A percentile compares a stretch with the other conserved stretches of the same genome.
These are phyloP conservation scores for Leccinum longicurvipes DNA, from an alignment of 768 basidiomycete genomes.

Conservation along the genomic window DNA sequence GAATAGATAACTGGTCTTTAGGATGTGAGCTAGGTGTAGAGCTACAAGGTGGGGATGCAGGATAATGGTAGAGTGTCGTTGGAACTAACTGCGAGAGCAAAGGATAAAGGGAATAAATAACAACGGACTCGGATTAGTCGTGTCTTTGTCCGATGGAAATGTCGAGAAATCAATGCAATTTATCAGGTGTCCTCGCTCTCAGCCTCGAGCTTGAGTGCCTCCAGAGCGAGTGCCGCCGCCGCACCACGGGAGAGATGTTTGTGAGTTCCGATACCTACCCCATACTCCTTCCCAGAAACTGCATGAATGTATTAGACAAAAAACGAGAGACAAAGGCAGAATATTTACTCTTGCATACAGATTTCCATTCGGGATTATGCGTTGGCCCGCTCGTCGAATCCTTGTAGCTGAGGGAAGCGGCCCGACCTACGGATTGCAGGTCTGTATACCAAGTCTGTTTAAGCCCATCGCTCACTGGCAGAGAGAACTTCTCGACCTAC, in stretches of 20 bases:
- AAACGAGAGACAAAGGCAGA: constrained; percentile 5
- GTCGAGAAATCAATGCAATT: neutral
- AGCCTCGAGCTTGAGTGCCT: constrained; percentile 30
- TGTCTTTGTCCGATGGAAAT: neutral
- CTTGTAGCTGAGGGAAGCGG: constrained; percentile 52
- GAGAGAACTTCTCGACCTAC: constrained; percentile 24
- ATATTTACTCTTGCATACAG: constrained; percentile 53
- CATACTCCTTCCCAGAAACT: constrained; percentile 53
- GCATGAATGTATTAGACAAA: constrained; percentile 12
- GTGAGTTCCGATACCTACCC: constrained; percentile 45
- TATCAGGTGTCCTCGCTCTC: constrained; percentile 16
- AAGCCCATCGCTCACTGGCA: neutral
- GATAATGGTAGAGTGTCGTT: neutral
- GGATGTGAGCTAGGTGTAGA: constrained; percentile 2
- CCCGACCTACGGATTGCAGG: constrained; percentile 45
- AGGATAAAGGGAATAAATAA: neutral
- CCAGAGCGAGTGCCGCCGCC: constrained; percentile 35
- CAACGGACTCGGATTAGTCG: neutral
- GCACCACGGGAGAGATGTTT: constrained; percentile 51
- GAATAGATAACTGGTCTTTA: constrained; percentile 12
- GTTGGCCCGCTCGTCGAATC: constrained; percentile 43
- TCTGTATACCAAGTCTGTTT: constrained; percentile 34
- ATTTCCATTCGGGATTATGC: constrained; percentile 52
- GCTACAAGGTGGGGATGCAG: constrained; percentile 8
- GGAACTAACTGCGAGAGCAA: neutral